Base-by-base conservation (phyloP, 2,329 filamentous ascomycete genomes). In the Lecanoromycetidae sp. region DNA sequence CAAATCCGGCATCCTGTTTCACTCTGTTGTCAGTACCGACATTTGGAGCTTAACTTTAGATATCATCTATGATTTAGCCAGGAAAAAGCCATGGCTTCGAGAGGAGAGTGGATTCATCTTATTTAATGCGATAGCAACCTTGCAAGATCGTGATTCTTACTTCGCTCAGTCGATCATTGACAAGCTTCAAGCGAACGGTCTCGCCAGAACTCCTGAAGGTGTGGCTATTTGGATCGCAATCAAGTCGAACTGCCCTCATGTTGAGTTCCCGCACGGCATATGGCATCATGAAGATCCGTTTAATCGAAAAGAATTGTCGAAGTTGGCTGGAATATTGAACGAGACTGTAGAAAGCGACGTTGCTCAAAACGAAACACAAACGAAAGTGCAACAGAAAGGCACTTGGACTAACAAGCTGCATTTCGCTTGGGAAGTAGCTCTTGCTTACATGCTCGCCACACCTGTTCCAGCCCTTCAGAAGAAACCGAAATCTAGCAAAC, bases 21-120 rank as follows among this genome's bases (percentile, higher is more conserved):
- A 68, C 47, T 63, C 69, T 3, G 60, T 67, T 50, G 23, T 37
- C 13, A 25, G 49, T 12, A 30, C 49, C 4, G 29, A 52, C 23
- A 19, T 69, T 57, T 87, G 82, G 79, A 69, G 71, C 37, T 69
- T 72, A 46, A 71, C 94, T n/a, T 67, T 95, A 39, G 75, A 82
- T 45, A 68, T 84, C 44, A 68, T 95, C 26, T 74, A 87, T 57
- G 76, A 80, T 52, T 73, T 95, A 51, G 79, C 83, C 33, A 76
- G 78, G 57, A 84, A 84, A 65, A 93, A 94, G 64, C 77, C 84
- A 26, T 95, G 88, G 90, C 72, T 96, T 55, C 77, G 86, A 51
- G 81, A 90, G 57, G 85, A 94, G 61, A 94, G 87, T 57, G 87
- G 84, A 26, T 86, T 81, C 72, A 77, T 91, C 39, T 71, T 95